Evolutionary conservation across 139 green algal genomes (phyloP), one percentile per base, ranked within the genome.

Genomic region (Volvox africanus): DNA sequence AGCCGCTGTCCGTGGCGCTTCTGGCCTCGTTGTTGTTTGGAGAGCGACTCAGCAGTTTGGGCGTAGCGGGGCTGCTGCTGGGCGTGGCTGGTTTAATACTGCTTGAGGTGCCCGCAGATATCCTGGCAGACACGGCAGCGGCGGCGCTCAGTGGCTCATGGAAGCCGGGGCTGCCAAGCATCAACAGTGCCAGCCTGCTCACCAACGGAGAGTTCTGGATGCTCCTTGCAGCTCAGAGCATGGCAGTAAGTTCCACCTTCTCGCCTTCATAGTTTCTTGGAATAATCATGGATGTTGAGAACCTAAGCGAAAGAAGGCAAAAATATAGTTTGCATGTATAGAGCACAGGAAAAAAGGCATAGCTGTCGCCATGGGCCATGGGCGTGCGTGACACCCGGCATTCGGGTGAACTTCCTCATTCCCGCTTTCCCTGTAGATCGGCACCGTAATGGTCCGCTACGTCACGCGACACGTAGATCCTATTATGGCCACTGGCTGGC

Each of bases 401-500:
- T 55, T 9, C 44, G 44, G 44, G 5, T 55, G 44, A 55, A 9
- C 44, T 55, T 55, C 44, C 65, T 73, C 11, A 12, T 24, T 28
- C 21, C 65, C 65, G 65, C 21, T 73, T 24, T 12, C 65, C 65
- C 65, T 16, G n/a, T n/a, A 82, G 67, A 13, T 88, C 1, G 84
- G 67, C 67, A 92, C 83, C 17, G 67, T 80, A 9, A 89, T 89
- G 85, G 86, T 90, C 37, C 86, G 93, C n/a, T 97, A 93, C 82
- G 97, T 99, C 37, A 97, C 93, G 61, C 94, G 94, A 80, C 95
- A 97, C 85, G 90, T 91, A 28, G 98, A 99, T 93, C 97, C 98
- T 13, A 95, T 99, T 17, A 96, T 98, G 92, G 98, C 98, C 3
- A 99, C 98, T 19, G 98, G 98, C 2, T 99, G 96, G 96, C 98